Conservation (phyloP, 345 rosid species). For the Populus nigra region DNA sequence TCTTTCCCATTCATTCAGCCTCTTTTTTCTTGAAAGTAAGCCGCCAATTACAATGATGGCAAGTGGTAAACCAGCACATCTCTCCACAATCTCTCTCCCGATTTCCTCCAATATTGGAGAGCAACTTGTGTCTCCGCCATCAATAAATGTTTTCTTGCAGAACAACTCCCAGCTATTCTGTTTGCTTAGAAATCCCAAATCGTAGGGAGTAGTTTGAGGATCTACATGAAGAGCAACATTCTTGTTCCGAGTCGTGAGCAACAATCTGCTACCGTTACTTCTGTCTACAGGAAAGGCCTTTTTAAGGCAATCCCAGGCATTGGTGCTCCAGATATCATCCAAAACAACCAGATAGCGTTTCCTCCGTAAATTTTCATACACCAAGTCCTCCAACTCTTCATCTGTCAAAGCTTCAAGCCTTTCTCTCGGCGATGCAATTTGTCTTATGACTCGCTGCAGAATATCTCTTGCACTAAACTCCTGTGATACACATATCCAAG, state of each 20-base stretch:
- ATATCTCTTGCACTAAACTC: conserved; percentile 12
- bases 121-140: background rate
- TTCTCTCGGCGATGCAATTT: conserved; percentile 6
- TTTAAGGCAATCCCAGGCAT: conserved; percentile 21
- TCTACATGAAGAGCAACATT: conserved; percentile 22
- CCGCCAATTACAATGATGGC: conserved; percentile 33
- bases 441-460: conserved; percentile 21
- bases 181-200: conserved; percentile 13
- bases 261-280: conserved; percentile 26
- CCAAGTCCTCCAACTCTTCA: background rate
- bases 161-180: conserved; percentile 31
- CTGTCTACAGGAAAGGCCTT: conserved; percentile 20
- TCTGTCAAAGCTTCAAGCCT: background rate
- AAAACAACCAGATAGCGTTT: conserved; percentile 24
- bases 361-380: conserved; percentile 16
- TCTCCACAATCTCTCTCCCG: conserved; percentile 26
- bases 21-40: conserved; percentile 25
- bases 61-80: conserved; percentile 32
- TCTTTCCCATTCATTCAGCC: conserved; percentile 25
- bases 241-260: conserved; percentile 24
- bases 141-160: conserved; percentile 20
- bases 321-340: conserved; percentile 30
- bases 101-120: conserved; percentile 25
- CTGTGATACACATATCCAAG: conserved; percentile 31
- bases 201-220: conserved; percentile 10